A percentile compares a stretch with the other conserved stretches of the same genome.
Evolutionary conservation across 2,329 filamentous ascomycete genomes (phyloP).

Genomic region (Neospermospora avenae): DNA sequence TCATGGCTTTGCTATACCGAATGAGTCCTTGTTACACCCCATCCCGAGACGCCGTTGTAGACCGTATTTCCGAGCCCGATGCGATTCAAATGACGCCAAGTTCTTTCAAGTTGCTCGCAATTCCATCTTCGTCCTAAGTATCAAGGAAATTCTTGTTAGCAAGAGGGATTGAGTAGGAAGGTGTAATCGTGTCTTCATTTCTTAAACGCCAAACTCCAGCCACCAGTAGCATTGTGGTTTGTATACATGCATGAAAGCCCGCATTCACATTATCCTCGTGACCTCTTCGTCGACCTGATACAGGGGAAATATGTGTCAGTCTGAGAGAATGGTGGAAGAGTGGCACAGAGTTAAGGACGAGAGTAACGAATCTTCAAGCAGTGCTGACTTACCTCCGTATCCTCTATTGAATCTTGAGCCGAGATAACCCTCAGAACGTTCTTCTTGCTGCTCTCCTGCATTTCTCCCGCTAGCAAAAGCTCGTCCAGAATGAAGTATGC

Average conservation of each 20-base stretch:
- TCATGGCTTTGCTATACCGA: not conserved
- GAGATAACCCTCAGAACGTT: constrained; percentile 94
- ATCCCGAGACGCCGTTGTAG: not conserved
- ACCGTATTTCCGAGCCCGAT: not conserved
- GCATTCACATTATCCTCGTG: constrained; percentile 38
- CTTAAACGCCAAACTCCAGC: constrained; percentile 21
- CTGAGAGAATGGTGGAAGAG: constrained; percentile 40
- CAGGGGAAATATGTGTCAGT: constrained; percentile 52
- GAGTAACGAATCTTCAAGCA: not conserved
- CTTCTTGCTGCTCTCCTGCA: constrained; percentile 99
- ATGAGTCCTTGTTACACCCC: not conserved
- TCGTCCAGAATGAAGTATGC: constrained; percentile 99
- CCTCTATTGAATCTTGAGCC: constrained; percentile 95
- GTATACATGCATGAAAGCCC: constrained; percentile 21
- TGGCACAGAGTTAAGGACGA: not conserved
- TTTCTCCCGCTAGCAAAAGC: constrained; percentile 87
- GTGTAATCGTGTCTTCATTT: not conserved
- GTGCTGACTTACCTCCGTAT: constrained; percentile 80
- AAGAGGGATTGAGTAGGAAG: not conserved
- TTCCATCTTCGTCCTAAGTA: constrained; percentile 19
- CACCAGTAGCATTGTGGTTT: constrained; percentile 13
- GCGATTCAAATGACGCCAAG: constrained; percentile 2
- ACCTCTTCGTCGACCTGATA: constrained; percentile 38
- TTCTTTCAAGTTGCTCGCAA: constrained; percentile 3
- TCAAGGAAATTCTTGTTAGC: constrained; percentile 13